Base-by-base conservation (phyloP, 306 rosid species). In the Canavalia gladiata region DNA sequence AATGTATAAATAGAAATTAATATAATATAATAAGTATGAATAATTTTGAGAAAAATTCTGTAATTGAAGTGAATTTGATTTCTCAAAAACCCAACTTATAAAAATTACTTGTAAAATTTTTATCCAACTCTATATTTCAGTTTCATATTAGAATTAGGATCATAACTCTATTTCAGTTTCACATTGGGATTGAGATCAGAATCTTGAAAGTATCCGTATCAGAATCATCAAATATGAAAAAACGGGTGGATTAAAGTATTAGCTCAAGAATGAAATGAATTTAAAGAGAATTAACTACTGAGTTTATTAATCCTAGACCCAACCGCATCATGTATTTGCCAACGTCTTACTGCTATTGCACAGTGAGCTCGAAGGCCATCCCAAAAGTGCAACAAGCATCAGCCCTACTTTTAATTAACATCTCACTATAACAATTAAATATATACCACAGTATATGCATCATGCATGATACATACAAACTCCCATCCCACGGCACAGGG, bases 381-480 rank as follows among this genome's bases (percentile, higher is more conserved):
- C 33, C 47, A 7, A 41, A 65, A 65, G n/a, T 65, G 10, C 50
- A 63, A 63, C 29, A 68, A 68, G 68, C 55, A 42, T 58, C n/a
- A 2, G 13, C 42, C 68, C 43, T 28, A 42, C 39, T 74, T 75
- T 75, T 7, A 60, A 76, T 66, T 13, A 76, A 33, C 39, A 62
- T 63, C n/a, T 45, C 10, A 33, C 55, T 43, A 74, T 43, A 74
- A 73, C 49, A 47, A 81, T 42, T 41, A 65, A 31, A 57, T 49
- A 46, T 82, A 29, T 42, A 75, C 76, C 63, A 46, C 18, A 37
- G 7, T 7, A 8, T 33, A 66, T 67, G 62, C n/a, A 75, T 37
- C 31, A 66, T 67, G 70, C n/a, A 75, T 37, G 55, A 75, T 68
- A 58, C 68, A 74, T 49, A 13, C 25, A 18, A 58, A 56, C 5